Evolutionary conservation across 352 stramenopile genomes (phyloP), one percentile per base, ranked within the genome.

Genomic region (Pythium guiyangense): DNA sequence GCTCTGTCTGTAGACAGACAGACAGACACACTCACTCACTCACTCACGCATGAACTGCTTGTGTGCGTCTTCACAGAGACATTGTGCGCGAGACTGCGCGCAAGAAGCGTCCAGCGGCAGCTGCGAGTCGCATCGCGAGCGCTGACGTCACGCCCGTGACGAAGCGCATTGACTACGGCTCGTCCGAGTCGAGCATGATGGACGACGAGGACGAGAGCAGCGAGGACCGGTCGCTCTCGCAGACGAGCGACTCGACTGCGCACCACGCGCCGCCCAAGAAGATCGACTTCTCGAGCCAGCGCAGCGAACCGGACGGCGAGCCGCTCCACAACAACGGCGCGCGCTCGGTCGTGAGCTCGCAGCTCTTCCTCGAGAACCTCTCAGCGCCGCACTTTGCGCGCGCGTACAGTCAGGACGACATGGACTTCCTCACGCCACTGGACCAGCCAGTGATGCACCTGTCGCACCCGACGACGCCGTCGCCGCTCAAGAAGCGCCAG

Each of bases 361-460:
- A 66, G 34, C 40, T 25, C 9, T 77, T 65, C 15, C 59, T 59
- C n/a, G 59, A 65, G 17, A 59, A 65, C 48, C 47, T 65, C 8
- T 65, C 59, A 14, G 53, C 72, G 42, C 69, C 73, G 15, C 67
- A 57, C 27, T 71, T 70, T 35, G 63, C 59, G 6, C 71, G 74
- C 57, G 73, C 87, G 67, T 92, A 79, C 71, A 92, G 82, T 52
- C 84, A 94, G 53, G 82, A 94, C 66, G 81, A 90, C 17, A 70
- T 92, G 62, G 84, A 94, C 67, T 94, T 92, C 69, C 74, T 88
- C 39, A 94, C 84, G 50, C 84, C 84, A 15, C 64, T 84, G 57
- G 84, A 94, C 63, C 84, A 94, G 57, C 84, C 84, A 2, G 82
- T 94, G 37, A 72, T 92, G 55, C 82, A 81, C 12, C 64, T 94